Percentiles rank a stretch among this genome's conserved stretches.
Evolutionary conservation across 176 grass and related monocot genomes (phyloP).

Genomic region (Oryza nivara): DNA sequence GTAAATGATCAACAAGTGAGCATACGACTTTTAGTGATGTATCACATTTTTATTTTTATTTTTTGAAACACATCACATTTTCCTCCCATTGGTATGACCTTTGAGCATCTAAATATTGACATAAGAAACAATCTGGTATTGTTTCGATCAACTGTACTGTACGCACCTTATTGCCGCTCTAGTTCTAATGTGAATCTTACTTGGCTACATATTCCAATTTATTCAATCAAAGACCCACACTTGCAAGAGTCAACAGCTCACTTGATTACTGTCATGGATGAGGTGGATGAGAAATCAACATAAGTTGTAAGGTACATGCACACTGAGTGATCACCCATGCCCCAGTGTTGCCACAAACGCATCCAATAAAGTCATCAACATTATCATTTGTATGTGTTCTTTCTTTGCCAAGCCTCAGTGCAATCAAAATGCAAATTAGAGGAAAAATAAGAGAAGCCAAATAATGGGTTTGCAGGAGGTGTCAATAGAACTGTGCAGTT

Average conservation of each 20-base stretch:
- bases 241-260: background rate
- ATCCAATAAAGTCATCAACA: background rate
- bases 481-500: slow-evolving; percentile 9
- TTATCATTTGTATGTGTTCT: background rate
- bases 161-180: background rate
- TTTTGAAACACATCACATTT: background rate
- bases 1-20: background rate
- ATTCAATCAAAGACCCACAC: background rate
- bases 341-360: background rate
- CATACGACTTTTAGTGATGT: background rate
- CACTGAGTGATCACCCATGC: background rate
- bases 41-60: background rate
- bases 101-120: background rate
- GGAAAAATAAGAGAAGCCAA: background rate
- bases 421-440: background rate
- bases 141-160: background rate
- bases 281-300: background rate
- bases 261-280: background rate
- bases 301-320: background rate
- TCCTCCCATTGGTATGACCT: background rate
- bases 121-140: background rate
- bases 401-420: background rate
- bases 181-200: background rate
- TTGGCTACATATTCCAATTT: background rate
- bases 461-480: slow-evolving; percentile 13